Evolutionary conservation across 2,329 filamentous ascomycete genomes (phyloP), one percentile per base, ranked within the genome.

Genomic region (Fonsecaea multimorphosa): DNA sequence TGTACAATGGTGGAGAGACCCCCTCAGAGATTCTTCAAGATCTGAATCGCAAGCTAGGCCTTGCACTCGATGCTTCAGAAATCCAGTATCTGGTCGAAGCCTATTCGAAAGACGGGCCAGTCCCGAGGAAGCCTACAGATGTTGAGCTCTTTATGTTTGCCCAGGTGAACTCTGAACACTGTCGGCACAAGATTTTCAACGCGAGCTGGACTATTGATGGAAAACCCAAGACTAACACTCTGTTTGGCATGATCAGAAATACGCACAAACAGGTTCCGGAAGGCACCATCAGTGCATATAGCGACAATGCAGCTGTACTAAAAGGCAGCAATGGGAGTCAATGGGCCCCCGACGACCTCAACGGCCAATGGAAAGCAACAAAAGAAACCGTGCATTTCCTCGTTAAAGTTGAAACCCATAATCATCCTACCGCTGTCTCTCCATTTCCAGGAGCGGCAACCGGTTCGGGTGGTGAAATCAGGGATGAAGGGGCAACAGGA

Each of bases 71-170:
- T 76, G 84, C 88, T 64, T 89, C 89, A 8, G 93, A 99, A 77
- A 96, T 98, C 77, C 89, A 96, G 66, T 98, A 99, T 75, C 84
- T 99, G 44, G 91, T 97, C n/a, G 88, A 93, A 71, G 89, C 89
- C 49, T 95, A 92, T 78, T 87, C 87, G 5, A 82, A 87, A 40
- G 85, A 88, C 32, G 84, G 84, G 2, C 78, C 82, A 58, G 81
- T 87, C 57, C 84, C 84, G 12, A 77, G 84, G 67, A 81, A 89
- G 56, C 92, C 92, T 0, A 89, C 93, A 67, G 95, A 98, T 76
- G 91, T 98, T 52, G 95, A 99, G 80, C 85, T 98, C 24, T 98
- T 98, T 84, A 98, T 98, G 95, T 99, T 98, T 78, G 94, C 94
- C 16, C 95, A 99, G 80, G 94, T 99, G 77, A 98, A 98, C 82